A percentile compares a stretch with the other conserved stretches of the same genome.
Evolutionary conservation across 164 flowering plant genomes (phyloP).

Genomic region (Annona cherimola): DNA sequence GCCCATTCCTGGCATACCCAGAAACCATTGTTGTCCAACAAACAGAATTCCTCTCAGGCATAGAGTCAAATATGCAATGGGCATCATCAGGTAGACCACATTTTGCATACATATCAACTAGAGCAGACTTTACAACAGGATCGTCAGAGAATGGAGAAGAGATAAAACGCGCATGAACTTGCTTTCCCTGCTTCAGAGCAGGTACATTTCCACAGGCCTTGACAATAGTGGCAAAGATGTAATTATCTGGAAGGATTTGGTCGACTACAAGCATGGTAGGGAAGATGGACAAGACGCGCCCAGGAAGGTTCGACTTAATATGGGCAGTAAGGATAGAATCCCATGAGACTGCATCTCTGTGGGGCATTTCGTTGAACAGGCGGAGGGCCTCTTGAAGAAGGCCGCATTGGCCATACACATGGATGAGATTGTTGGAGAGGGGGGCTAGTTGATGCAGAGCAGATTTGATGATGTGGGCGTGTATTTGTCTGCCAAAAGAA

Average conservation of each 20-base stretch:
- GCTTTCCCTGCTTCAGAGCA: constrained; percentile 43
- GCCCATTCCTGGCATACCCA: constrained; percentile 63
- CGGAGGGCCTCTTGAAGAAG: constrained; percentile 35
- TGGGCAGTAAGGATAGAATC: constrained; percentile 64
- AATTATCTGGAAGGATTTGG: constrained; percentile 52
- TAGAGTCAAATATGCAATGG: constrained; percentile 46
- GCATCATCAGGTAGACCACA: constrained; percentile 55
- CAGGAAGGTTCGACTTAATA: constrained; percentile 45
- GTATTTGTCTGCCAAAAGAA: constrained; percentile 37
- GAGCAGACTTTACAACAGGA: constrained; percentile 65
- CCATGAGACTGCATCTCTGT: constrained; percentile 60
- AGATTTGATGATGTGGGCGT: constrained; percentile 57
- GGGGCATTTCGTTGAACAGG: constrained; percentile 72
- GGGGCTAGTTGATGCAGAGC: constrained; percentile 35
- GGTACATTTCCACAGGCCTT: constrained; percentile 50
- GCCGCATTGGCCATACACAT: constrained; percentile 51
- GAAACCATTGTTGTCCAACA: constrained; percentile 74
- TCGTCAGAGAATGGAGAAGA: constrained; percentile 44
- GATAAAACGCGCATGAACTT: constrained; percentile 59
- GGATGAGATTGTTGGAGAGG: constrained; percentile 49
- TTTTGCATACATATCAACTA: constrained; percentile 83
- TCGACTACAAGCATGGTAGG: constrained; percentile 30
- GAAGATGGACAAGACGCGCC: constrained; percentile 35
- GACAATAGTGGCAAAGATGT: constrained; percentile 51
- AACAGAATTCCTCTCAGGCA: constrained; percentile 35